A percentile compares a stretch with the other conserved stretches of the same genome.
Conservation (phyloP, 2,329 filamentous ascomycete species). For the Pseudogymnoascus sp. region DNA sequence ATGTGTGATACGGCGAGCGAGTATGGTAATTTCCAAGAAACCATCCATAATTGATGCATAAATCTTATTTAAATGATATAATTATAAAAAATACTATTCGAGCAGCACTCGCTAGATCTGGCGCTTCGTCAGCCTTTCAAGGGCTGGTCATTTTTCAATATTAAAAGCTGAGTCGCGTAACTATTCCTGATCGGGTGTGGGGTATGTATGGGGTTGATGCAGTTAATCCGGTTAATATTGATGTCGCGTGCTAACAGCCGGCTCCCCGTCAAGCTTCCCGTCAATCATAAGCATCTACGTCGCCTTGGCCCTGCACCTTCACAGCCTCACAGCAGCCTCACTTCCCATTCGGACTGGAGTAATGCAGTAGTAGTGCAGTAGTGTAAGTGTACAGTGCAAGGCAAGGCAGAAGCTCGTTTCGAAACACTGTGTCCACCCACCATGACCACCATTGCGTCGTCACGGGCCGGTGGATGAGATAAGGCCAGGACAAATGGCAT, state of each 20-base stretch:
- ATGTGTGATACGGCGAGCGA: not conserved
- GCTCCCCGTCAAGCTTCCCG: not conserved
- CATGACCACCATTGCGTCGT: not conserved
- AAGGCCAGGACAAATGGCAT: not conserved
- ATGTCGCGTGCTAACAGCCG: not conserved
- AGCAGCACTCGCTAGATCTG: not conserved
- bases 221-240: not conserved
- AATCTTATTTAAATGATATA: not conserved
- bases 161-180: not conserved
- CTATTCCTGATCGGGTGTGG: not conserved
- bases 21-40: not conserved
- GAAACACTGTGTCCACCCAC: not conserved
- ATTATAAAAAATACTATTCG: not conserved
- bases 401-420: not conserved
- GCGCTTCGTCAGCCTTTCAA: not conserved
- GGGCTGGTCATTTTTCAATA: not conserved
- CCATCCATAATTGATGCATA: not conserved
- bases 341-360: not conserved
- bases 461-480: not conserved
- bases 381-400: not conserved
- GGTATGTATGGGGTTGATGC: not conserved
- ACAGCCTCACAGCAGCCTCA: slow-evolving; percentile 7
- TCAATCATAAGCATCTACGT: not conserved
- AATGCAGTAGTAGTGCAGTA: not conserved
- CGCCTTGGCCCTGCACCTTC: not conserved